Conservation (phyloP, 192 early-diverging fungal species). For the Phlyctochytrium arcticum region DNA sequence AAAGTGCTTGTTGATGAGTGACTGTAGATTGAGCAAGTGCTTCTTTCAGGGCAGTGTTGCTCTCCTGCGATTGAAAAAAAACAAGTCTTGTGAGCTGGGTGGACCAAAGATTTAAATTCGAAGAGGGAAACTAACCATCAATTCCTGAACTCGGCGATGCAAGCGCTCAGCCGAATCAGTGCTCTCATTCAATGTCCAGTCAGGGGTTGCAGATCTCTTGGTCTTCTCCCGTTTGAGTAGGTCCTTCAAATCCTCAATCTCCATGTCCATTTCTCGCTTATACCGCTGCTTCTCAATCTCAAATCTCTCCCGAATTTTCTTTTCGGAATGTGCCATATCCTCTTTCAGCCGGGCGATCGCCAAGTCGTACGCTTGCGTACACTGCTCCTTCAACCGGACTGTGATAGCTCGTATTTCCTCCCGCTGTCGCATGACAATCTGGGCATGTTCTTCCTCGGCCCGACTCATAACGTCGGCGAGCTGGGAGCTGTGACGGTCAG, state of each 20-base stretch:
- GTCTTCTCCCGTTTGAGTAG: too few species aligned
- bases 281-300: not conserved
- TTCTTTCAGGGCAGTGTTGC: not conserved
- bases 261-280: too few species aligned
- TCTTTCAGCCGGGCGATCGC: slow-evolving; percentile 31
- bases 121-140: too few species aligned
- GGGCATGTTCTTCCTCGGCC: not conserved
- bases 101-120: too few species aligned
- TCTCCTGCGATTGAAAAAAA: not conserved
- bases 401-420: slow-evolving; percentile 6
- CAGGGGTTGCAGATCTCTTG: too few species aligned
- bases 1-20: slow-evolving; percentile 11
- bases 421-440: not conserved
- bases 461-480: not conserved
- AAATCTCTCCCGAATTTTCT: not conserved
- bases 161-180: too few species aligned
- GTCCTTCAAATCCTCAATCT: too few species aligned
- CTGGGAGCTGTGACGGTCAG: not conserved
- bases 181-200: too few species aligned
- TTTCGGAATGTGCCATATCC: slow-evolving; percentile 27
- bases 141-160: too few species aligned
- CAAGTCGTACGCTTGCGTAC: slow-evolving; percentile 28
- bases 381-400: slow-evolving; percentile 27
- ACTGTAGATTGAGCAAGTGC: not conserved
- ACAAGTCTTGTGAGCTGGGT: too few species aligned